Evolutionary conservation across 2,329 filamentous ascomycete species (phyloP).

Genomic region (Byssothecium circinans): DNA sequence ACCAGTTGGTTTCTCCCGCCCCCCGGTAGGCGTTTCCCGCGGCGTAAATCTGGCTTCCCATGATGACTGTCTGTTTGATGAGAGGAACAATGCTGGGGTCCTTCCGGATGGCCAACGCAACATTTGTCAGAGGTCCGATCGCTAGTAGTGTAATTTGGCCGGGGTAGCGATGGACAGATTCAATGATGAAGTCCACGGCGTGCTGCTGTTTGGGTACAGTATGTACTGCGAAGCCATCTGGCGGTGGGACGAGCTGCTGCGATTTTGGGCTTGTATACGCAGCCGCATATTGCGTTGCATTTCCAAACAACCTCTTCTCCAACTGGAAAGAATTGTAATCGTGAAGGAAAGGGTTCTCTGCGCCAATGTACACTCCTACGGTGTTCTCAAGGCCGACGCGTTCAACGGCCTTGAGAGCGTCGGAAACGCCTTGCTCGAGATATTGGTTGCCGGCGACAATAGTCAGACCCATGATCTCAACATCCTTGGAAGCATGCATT

Average conservation of each 20-base stretch:
- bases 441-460: constrained; percentile 1
- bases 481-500: neutral
- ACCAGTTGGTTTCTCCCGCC: constrained; percentile 50
- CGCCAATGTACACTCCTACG: neutral
- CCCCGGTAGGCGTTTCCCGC: neutral
- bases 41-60: constrained; percentile 55
- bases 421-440: neutral
- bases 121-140: constrained; percentile 53
- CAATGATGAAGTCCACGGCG: neutral
- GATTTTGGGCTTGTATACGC: neutral
- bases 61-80: constrained; percentile 52
- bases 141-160: constrained; percentile 54
- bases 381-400: neutral
- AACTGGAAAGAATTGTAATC: neutral
- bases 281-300: constrained; percentile 1
- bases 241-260: neutral
- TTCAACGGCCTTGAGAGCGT: neutral
- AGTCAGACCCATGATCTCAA: neutral
- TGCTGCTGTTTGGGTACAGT: neutral
- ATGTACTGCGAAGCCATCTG: neutral
- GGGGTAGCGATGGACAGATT: constrained; percentile 43
- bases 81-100: constrained; percentile 52
- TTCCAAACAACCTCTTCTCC: neutral
- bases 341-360: neutral
- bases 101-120: constrained; percentile 52